Percentiles rank a stretch among this genome's conserved stretches.
Conservation (phyloP, 441 rosid species). For the Daphne laureola region DNA sequence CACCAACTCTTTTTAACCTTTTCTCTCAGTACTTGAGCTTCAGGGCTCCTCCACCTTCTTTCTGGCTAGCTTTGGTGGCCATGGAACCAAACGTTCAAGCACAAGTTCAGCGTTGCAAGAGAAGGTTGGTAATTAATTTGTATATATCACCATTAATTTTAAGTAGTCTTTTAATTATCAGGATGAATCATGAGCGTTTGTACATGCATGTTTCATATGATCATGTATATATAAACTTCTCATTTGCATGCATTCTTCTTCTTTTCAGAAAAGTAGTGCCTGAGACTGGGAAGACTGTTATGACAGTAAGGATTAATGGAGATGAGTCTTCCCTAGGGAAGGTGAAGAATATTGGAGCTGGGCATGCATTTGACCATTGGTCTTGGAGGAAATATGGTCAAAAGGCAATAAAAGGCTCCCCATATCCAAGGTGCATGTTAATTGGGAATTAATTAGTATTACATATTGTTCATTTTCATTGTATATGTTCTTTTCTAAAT, state of each 20-base stretch:
- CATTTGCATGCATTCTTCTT: background rate
- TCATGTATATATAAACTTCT: background rate
- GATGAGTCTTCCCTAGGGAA: conserved; percentile 45
- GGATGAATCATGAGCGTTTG: no score
- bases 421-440: conserved; percentile 37
- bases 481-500: no score
- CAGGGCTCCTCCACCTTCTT: conserved; percentile 12
- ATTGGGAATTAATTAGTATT: background rate
- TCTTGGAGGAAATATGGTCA: conserved; percentile 59
- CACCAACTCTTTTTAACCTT: conserved; percentile 1
- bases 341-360: conserved; percentile 40
- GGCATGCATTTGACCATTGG: conserved; percentile 53
- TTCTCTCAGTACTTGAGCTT: conserved; percentile 9
- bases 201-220: background rate
- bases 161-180: no score
- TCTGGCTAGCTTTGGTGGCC: background rate
- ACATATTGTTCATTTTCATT: no score
- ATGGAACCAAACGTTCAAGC: conserved; percentile 32
- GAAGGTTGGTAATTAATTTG: no score
- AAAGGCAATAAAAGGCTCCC: conserved; percentile 50
- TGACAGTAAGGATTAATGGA: conserved; percentile 40
- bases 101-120: conserved; percentile 39
- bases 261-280: conserved; percentile 39
- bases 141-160: no score
- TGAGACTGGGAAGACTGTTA: conserved; percentile 38